Evolutionary conservation across 345 rosid genomes (phyloP).

Genomic region (Mercurialis annua): DNA sequence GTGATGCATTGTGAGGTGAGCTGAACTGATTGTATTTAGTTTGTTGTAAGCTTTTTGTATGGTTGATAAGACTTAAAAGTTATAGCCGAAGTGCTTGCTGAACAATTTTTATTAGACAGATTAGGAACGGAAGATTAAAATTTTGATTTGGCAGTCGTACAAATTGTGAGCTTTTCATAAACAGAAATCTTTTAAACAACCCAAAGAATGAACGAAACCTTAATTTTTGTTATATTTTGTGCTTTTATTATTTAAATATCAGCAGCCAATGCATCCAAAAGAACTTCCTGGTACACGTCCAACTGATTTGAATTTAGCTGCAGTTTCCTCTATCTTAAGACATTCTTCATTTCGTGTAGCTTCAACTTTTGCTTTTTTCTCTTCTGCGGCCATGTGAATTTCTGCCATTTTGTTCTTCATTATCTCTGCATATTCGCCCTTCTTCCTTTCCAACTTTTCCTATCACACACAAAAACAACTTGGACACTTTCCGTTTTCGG

Average conservation of each 20-base stretch:
- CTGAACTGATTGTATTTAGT: background rate
- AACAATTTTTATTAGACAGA: background rate
- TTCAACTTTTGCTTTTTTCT: constrained; percentile 52
- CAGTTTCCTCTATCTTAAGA: constrained; percentile 46
- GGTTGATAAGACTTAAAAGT: background rate
- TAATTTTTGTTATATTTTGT: too few relatives aligned
- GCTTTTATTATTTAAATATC: background rate
- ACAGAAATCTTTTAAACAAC: too few relatives aligned
- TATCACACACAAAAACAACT: constrained; percentile 14
- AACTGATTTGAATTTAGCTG: constrained; percentile 41
- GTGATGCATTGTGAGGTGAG: constrained; percentile 60
- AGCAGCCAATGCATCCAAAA: constrained; percentile 40
- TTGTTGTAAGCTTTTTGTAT: background rate
- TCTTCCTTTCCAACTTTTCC: constrained; percentile 63
- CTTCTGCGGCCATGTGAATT: constrained; percentile 58
- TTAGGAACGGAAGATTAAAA: background rate
- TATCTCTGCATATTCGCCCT: constrained; percentile 50
- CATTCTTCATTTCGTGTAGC: constrained; percentile 43
- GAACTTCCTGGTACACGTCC: constrained; percentile 43
- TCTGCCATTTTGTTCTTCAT: constrained; percentile 55
- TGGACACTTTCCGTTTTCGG: too few relatives aligned
- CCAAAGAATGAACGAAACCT: background rate
- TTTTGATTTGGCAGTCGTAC: too few relatives aligned
- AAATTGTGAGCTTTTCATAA: too few relatives aligned
- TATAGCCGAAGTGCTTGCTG: background rate